Percentiles rank a stretch among this genome's conserved stretches.
Evolutionary conservation across 345 rosid genomes (phyloP).

Genomic region (Lumnitzera racemosa): DNA sequence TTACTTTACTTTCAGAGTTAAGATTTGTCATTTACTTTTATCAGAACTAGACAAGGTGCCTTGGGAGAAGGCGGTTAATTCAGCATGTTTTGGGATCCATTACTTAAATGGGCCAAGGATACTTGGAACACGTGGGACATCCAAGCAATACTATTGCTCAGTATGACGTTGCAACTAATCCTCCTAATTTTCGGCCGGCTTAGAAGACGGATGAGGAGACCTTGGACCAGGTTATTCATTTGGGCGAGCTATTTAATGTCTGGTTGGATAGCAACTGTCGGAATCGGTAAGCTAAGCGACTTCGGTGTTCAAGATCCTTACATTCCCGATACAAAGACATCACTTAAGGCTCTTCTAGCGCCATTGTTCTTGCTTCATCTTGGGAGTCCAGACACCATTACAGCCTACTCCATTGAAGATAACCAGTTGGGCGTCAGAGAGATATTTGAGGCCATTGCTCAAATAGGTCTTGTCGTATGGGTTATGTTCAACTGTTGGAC

Average conservation of each 20-base stretch:
- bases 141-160: slow-evolving; percentile 8
- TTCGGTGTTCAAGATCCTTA: neutral
- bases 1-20: neutral
- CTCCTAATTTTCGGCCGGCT: neutral
- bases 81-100: slow-evolving; percentile 2
- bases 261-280: slow-evolving; percentile 9
- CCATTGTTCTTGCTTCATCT: slow-evolving; percentile 33
- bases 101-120: neutral
- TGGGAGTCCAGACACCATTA: slow-evolving; percentile 37
- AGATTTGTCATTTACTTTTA: neutral
- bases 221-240: neutral
- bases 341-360: slow-evolving; percentile 19
- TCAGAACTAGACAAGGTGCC: neutral
- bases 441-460: slow-evolving; percentile 20
- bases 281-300: slow-evolving; percentile 2
- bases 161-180: slow-evolving; percentile 7
- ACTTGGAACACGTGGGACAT: slow-evolving; percentile 10
- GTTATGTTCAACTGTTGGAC: slow-evolving; percentile 11
- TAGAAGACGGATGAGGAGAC: neutral
- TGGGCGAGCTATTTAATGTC: slow-evolving; percentile 12
- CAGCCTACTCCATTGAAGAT: slow-evolving; percentile 36
- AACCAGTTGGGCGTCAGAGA: slow-evolving; percentile 29
- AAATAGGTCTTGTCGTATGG: slow-evolving; percentile 16
- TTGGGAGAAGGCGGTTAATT: neutral
- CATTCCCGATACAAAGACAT: too few species aligned